A percentile compares a stretch with the other conserved stretches of the same genome.
These are phyloP conservation scores for Solanum bulbocastanum DNA, from an alignment of 257 asterid genomes.

Conservation along the genomic window DNA sequence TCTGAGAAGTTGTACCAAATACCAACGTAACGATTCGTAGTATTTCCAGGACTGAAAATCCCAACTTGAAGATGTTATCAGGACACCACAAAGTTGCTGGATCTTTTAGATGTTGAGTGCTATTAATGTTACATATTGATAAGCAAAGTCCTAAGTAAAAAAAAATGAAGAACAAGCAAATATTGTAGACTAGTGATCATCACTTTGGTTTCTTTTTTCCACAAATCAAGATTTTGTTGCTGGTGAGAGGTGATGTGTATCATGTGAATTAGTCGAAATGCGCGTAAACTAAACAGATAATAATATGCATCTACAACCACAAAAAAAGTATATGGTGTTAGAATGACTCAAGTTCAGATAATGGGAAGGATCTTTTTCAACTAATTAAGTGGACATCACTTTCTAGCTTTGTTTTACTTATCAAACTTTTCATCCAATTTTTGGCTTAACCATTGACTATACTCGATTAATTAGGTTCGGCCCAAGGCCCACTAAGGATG, in stretches of 20 bases:
- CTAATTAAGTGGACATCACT: not conserved
- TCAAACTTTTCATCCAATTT: not conserved
- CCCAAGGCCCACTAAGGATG: not conserved
- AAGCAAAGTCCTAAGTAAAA: not conserved
- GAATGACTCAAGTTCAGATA: not conserved
- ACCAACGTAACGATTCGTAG: conserved; percentile 25
- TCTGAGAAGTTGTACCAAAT: conserved; percentile 19
- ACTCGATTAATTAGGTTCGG: not conserved
- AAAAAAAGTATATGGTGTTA: not conserved
- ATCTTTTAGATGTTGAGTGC: conserved; percentile 1
- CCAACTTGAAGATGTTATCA: conserved; percentile 8
- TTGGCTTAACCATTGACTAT: not conserved
- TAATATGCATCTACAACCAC: not conserved
- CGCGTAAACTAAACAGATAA: not conserved
- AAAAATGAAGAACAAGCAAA: not conserved
- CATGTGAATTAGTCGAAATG: not conserved
- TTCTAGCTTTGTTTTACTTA: not conserved
- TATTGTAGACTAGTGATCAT: not conserved
- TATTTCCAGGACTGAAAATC: conserved; percentile 32
- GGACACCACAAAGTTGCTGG: conserved; percentile 15
- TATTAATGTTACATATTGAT: conserved; percentile 19
- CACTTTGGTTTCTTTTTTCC: not conserved
- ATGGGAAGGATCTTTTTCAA: not conserved
- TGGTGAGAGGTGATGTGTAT: not conserved
- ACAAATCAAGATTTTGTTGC: not conserved